Percentiles rank a stretch among this genome's conserved stretches.
These are phyloP conservation scores for Rosa lucieae DNA, from an alignment of 306 rosid species.

Conservation along the genomic window DNA sequence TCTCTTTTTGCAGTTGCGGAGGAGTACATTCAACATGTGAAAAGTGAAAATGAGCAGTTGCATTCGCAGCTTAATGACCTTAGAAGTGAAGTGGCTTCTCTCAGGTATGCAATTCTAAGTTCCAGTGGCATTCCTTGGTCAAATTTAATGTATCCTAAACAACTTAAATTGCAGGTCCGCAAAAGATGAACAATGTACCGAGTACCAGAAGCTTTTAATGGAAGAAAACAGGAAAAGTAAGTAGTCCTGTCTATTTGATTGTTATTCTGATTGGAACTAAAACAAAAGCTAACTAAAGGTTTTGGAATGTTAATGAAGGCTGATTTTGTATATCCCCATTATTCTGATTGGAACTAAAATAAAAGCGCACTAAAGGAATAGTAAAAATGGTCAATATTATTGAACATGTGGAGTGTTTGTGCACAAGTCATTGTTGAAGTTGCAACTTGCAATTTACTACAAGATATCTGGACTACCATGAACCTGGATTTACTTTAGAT, in stretches of 20 bases:
- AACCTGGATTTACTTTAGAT: neutral
- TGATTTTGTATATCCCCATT: neutral
- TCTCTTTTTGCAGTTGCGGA: constrained; percentile 63
- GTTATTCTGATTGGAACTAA: neutral
- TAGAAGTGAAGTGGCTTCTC: constrained; percentile 58
- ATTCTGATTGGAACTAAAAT: too few relatives aligned
- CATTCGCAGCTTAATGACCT: constrained; percentile 52
- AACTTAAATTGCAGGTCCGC: constrained; percentile 47
- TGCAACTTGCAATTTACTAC: neutral
- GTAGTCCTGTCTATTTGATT: constrained; percentile 20
- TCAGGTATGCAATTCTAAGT: constrained; percentile 50
- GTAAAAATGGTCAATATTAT: neutral
- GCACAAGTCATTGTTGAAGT: neutral
- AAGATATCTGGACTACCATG: neutral
- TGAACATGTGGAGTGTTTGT: neutral
- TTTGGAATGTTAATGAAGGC: neutral
- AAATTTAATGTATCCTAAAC: neutral
- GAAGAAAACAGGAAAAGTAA: constrained; percentile 71
- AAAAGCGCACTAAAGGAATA: neutral
- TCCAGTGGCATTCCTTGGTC: neutral
- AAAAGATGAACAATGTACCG: constrained; percentile 46
- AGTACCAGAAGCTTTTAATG: constrained; percentile 49
- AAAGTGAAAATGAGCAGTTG: constrained; percentile 57
- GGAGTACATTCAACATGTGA: constrained; percentile 66
- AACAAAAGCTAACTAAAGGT: neutral